phyloP scores from a whole-genome alignment of 2,329 filamentous ascomycete genomes.

The Talaromyces amestolkiae region DNA sequence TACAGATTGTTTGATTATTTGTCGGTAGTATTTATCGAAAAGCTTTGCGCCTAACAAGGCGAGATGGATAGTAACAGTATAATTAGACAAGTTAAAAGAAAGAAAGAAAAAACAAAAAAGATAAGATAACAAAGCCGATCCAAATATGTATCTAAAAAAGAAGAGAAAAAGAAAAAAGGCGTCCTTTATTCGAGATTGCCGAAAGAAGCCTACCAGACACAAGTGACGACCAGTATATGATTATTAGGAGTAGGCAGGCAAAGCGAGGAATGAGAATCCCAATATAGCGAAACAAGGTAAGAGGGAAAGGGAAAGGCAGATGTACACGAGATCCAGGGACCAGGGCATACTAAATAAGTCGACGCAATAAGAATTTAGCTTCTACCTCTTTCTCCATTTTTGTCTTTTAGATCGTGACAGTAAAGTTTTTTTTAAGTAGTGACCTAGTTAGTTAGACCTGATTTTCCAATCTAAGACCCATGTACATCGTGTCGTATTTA shows the following conservation, averaged over 20 bases:
- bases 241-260: neutral
- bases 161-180: neutral
- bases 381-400: neutral
- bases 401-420: constrained; percentile 9
- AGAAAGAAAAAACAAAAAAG: neutral
- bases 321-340: constrained; percentile 8
- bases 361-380: constrained; percentile 9
- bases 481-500: neutral
- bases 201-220: neutral
- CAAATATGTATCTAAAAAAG: constrained; percentile 6
- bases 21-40: neutral
- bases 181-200: neutral
- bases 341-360: constrained; percentile 8
- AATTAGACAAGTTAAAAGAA: neutral
- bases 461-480: neutral
- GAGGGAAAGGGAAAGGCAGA: neutral
- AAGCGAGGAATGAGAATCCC: constrained; percentile 1
- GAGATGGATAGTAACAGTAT: neutral
- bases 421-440: neutral
- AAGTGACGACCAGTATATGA: neutral
- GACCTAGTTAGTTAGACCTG: constrained; percentile 7
- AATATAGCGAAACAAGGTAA: constrained; percentile 9
- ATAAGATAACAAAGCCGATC: constrained; percentile 1
- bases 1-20: neutral
- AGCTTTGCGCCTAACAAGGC: neutral